Percentiles rank a stretch among this genome's conserved stretches.
Evolutionary conservation across 257 asterid genomes (phyloP).

Genomic region (Scutellaria barbata): DNA sequence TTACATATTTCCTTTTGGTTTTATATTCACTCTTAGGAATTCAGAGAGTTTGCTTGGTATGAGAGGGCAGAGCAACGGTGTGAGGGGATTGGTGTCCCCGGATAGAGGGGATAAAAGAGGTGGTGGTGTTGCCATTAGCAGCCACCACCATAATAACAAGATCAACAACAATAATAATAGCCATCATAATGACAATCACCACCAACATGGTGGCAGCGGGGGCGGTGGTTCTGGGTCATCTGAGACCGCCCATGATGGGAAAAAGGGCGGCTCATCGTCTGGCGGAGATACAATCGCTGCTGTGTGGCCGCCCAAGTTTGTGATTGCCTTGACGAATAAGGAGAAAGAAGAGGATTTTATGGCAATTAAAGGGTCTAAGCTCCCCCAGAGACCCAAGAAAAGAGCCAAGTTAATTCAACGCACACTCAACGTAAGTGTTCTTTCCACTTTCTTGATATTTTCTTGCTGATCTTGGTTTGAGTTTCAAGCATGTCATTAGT

Average conservation of each 20-base stretch:
- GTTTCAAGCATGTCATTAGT: conserved; percentile 21
- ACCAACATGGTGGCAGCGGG: conserved; percentile 39
- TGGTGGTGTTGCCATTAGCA: conserved; percentile 26
- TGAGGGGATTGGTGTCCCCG: conserved; percentile 49
- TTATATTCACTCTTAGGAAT: conserved; percentile 54
- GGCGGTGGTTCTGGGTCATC: conserved; percentile 81
- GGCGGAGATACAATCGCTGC: conserved; percentile 67
- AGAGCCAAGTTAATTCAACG: conserved; percentile 87
- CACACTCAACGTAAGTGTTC: conserved; percentile 76
- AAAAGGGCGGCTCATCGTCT: conserved; percentile 66
- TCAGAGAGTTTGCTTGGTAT: conserved; percentile 55
- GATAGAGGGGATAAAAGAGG: conserved; percentile 48
- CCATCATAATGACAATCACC: conserved; percentile 40
- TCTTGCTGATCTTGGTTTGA: background rate
- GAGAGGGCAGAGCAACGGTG: conserved; percentile 59
- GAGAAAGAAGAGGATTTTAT: conserved; percentile 94
- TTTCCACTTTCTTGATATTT: background rate
- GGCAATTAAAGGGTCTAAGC: conserved; percentile 91
- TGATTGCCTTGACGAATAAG: conserved; percentile 78
- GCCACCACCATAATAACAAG: conserved; percentile 37
- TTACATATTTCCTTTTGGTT: background rate
- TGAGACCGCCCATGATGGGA: conserved; percentile 60
- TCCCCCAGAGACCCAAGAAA: conserved; percentile 95
- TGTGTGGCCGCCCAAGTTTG: conserved; percentile 86
- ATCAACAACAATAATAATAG: conserved; percentile 24